Base-by-base conservation (phyloP, 495 filamentous ascomycete genomes). In the Podospora fimiseda region DNA sequence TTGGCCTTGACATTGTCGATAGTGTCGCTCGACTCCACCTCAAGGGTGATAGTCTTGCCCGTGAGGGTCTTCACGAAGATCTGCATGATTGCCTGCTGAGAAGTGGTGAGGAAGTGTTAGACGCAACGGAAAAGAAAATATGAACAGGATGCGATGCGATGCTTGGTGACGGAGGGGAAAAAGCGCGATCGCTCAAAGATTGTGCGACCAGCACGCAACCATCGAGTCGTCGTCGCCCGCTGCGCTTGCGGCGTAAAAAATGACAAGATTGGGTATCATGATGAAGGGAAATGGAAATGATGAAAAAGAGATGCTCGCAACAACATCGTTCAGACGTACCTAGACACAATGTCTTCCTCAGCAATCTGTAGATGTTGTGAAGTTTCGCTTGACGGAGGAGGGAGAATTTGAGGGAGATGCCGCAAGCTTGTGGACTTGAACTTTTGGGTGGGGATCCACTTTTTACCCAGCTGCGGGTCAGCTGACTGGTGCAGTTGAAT, bases 61-160 rank as follows among this genome's bases (percentile, higher is more conserved):
- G 94, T 97, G 58, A 98, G 91, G 89, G 93, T 97, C 82, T 97
- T 97, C 72, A 97, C 93, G 86, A 98, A 96, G 79, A 96, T 97
- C 86, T 97, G 92, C 93, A 97, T 97, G 77, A 76, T 79, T 77
- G 76, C 79, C 78, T 77, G 58, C 51, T 61, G 64, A 64, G 59
- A 64, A 64, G 55, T 62, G 61, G 30, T 58, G 56, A 60, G 58
- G 57, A 62, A 38, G 48, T 61, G 67, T 62, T 65, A 64, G 61
- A 63, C 48, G 58, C 30, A 59, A 53, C 52, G 39, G 44, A 56
- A 61, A 44, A 41, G 38, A 44, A 33, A 47, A 20, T 47, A 46
- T 41, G 36, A 48, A 51, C 47, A 53, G 38, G 27, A 27, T n/a
- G 16, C 41, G 27, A 41, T 21, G 21, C 14, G 22, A 27, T 41